Conservation (phyloP, 176 grass and related monocot species). For the Lolium perenne region DNA sequence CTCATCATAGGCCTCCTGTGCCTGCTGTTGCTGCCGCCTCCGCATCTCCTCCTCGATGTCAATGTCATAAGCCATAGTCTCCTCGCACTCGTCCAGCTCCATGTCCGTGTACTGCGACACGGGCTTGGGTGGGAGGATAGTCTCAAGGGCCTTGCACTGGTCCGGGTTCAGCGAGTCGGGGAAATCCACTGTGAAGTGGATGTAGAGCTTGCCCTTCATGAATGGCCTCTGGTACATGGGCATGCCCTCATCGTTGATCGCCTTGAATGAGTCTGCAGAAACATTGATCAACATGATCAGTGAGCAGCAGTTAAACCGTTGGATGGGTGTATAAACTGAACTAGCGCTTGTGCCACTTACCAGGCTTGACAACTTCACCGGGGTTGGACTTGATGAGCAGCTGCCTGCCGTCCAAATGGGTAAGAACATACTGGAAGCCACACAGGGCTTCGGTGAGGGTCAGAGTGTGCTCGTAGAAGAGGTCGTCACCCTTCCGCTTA, state of each 20-base stretch:
- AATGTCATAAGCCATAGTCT: constrained; percentile 69
- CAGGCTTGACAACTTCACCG: constrained; percentile 73
- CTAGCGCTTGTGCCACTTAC: constrained; percentile 21
- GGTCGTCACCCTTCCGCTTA: constrained; percentile 71
- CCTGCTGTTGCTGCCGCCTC: constrained; percentile 73
- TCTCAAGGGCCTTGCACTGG: constrained; percentile 75
- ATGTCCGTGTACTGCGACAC: constrained; percentile 65
- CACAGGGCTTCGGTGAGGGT: constrained; percentile 61
- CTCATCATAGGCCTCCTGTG: constrained; percentile 85
- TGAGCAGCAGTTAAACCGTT: background rate
- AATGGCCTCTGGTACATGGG: constrained; percentile 83
- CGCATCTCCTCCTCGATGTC: constrained; percentile 85
- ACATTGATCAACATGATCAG: background rate
- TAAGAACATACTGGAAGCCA: constrained; percentile 66
- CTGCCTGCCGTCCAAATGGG: constrained; percentile 72
- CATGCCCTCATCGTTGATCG: constrained; percentile 88
- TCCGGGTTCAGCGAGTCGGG: constrained; percentile 64
- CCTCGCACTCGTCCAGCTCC: constrained; percentile 93
- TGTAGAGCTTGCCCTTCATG: constrained; percentile 93
- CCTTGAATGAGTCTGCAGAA: constrained; percentile 75
- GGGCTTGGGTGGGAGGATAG: constrained; percentile 59
- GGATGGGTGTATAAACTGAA: background rate
- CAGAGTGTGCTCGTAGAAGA: constrained; percentile 68
- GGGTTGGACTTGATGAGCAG: constrained; percentile 86
- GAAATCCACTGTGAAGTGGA: constrained; percentile 86